Conservation (phyloP, 192 early-diverging fungal species). For the Backusella westeae region DNA sequence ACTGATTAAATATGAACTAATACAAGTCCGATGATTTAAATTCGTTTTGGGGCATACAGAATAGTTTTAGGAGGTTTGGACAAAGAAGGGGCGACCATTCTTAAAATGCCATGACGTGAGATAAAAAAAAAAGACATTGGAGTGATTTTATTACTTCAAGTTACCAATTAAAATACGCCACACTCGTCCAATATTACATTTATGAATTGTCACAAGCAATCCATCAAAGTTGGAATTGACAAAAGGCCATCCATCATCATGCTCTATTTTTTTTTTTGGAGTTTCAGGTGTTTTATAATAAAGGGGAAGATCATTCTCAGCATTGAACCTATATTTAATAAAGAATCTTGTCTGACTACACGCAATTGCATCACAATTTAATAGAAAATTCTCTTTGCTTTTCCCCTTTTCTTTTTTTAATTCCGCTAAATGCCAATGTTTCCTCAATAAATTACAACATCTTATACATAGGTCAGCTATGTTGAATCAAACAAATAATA, state of each 20-base stretch:
- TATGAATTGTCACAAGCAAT: not conserved
- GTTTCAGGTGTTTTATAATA: not conserved
- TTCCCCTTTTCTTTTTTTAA: not conserved
- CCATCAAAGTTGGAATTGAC: not conserved
- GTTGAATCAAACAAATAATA: not conserved
- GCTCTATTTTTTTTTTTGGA: not conserved
- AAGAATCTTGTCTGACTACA: not conserved
- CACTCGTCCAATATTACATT: not conserved
- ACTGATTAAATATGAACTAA: not conserved
- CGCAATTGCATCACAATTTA: not conserved
- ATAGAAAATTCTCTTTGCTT: not conserved
- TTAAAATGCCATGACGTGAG: not conserved
- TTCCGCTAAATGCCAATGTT: not conserved
- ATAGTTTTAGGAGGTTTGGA: not conserved
- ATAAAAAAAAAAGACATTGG: not conserved
- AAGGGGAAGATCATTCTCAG: not conserved
- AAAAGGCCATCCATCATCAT: too few species aligned
- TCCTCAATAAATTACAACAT: not conserved
- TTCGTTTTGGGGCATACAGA: not conserved
- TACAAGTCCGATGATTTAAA: not conserved
- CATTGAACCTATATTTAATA: too few species aligned
- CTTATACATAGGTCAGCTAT: not conserved
- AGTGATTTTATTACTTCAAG: too few species aligned
- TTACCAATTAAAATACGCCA: slow-evolving; percentile 3
- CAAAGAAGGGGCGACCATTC: not conserved